Evolutionary conservation across 768 basidiomycete species (phyloP), one percentile per base, ranked within the genome.

Genomic region (Calocybe gangraenosa): DNA sequence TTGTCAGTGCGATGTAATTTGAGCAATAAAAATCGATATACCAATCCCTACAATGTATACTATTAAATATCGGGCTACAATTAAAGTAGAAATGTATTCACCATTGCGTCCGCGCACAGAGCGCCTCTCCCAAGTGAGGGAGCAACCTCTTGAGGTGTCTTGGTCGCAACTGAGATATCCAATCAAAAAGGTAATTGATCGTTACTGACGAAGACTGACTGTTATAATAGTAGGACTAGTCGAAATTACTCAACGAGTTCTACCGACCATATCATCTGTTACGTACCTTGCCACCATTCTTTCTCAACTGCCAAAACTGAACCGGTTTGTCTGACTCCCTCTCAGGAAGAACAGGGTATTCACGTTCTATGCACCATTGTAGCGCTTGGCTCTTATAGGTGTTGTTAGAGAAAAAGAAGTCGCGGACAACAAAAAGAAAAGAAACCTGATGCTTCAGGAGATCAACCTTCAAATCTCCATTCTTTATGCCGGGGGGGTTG

Each of bases 61-160:
- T n/a, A 11, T 5, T 28, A 5, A 28, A 28, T 28, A 6, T 28
- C 25, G 25, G 25, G 25, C 6, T 11, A 11, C 6, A 22, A 11
- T 20, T 20, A 19, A 44, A 18, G 18, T 31, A 40, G 35, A 22
- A 21, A 35, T 14, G 44, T 31, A 39, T 38, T 20, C 42, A 73
- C 92, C 93, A 96, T 96, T 32, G 88, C 87, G 64, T 95, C 93
- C 0, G 86, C 92, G 46, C 87, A 81, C 40, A 95, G 68, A 2
- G 89, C 92, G n/a, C 93, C 93, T 55, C 83, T 70, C 8, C 91
- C 91, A 17, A 94, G 76, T 0, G 54, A 52, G 2, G 92, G 92
- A 1, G 70, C 58, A 0, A 66, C 65, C 42, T 76, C 69, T 59
- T 88, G 88, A 15, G 87, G 89, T 10, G 81, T 84, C 53, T 84